A percentile compares a stretch with the other conserved stretches of the same genome.
These are phyloP conservation scores for Heracleum sosnowskyi DNA, from an alignment of 129 eudicot genomes.

Conservation along the genomic window DNA sequence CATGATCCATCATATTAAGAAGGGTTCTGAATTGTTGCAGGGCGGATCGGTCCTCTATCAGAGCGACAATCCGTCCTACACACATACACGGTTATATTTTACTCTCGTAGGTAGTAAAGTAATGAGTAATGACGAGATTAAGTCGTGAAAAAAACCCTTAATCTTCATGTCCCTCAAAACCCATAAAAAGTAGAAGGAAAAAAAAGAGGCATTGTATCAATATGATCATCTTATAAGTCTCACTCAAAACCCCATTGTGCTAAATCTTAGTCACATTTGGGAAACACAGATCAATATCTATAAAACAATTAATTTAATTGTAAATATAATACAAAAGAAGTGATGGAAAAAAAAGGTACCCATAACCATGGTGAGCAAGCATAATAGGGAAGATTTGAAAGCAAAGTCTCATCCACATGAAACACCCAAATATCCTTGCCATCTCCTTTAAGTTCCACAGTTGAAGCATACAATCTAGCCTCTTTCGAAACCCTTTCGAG, in stretches of 20 bases:
- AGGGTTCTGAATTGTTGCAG: not conserved
- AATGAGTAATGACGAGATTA: no score
- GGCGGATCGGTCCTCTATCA: not conserved
- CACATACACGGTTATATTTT: not conserved
- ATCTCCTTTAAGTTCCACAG: slow-evolving; percentile 42
- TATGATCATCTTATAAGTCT: not conserved
- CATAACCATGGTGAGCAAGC: slow-evolving; percentile 66
- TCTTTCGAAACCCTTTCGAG: slow-evolving; percentile 64
- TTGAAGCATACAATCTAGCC: slow-evolving; percentile 48
- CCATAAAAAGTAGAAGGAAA: no score
- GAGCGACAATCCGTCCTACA: no score
- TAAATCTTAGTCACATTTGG: not conserved
- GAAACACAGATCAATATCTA: not conserved
- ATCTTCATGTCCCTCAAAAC: no score
- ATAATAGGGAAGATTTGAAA: slow-evolving; percentile 89
- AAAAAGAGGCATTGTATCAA: no score
- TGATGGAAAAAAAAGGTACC: slow-evolving; percentile 26
- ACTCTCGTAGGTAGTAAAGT: not conserved
- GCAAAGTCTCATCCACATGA: slow-evolving; percentile 91
- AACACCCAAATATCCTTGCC: slow-evolving; percentile 85
- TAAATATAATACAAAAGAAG: not conserved
- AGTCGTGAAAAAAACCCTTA: no score
- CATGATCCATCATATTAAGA: not conserved
- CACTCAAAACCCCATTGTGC: not conserved
- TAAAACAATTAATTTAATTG: not conserved